Evolutionary conservation across 106 monocot species (phyloP).

Genomic region (Ottelia alismoides): DNA sequence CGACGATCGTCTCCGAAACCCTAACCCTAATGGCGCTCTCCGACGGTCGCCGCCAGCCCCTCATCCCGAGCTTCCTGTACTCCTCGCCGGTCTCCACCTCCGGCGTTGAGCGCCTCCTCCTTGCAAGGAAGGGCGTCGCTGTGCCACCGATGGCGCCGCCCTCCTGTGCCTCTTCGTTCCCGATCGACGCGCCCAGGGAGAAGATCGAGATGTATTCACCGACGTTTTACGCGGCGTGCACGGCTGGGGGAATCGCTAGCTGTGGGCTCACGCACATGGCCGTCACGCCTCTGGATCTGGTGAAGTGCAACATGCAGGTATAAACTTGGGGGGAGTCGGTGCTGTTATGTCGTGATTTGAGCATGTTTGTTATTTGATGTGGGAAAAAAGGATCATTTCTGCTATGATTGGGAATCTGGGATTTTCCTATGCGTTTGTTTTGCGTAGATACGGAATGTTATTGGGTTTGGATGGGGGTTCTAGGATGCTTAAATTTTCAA

Average conservation of each 20-base stretch:
- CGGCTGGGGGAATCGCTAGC: conserved; percentile 57
- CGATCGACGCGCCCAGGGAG: conserved; percentile 44
- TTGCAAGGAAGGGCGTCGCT: not conserved
- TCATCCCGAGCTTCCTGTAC: conserved; percentile 58
- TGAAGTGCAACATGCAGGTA: conserved; percentile 83
- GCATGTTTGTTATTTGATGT: not conserved
- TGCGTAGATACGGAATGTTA: too few species aligned
- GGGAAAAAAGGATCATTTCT: not conserved
- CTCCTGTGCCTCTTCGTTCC: conserved; percentile 7
- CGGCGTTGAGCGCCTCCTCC: conserved; percentile 2
- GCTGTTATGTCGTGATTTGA: not conserved
- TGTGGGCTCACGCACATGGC: conserved; percentile 65
- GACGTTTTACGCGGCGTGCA: conserved; percentile 60
- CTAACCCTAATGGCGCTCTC: too few species aligned
- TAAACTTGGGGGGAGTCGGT: too few species aligned
- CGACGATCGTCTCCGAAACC: too few species aligned
- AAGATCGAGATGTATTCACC: conserved; percentile 67
- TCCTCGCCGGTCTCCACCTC: conserved; percentile 12
- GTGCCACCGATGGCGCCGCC: not conserved
- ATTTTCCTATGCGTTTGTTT: not conserved
- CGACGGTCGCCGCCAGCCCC: conserved; percentile 21
- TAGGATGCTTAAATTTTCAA: too few species aligned
- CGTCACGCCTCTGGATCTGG: conserved; percentile 70
- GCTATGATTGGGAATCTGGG: not conserved
- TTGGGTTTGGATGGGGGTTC: too few species aligned